phyloP scores from a whole-genome alignment of 257 asterid species.

The Cordia subcordata region DNA sequence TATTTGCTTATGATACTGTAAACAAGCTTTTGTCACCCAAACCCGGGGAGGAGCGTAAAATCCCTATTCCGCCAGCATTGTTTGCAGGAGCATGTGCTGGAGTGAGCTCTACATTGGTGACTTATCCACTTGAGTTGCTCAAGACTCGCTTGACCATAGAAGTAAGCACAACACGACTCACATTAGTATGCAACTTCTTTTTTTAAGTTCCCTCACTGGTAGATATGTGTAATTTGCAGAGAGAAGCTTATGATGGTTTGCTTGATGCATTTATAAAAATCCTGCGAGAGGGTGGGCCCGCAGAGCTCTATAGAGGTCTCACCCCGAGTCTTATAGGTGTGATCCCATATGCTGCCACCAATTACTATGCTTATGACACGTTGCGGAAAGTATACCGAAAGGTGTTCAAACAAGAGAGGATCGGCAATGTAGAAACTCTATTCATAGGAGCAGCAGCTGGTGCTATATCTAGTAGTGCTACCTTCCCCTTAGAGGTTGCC shows the following conservation, averaged over 20 bases:
- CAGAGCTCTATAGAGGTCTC: slow-evolving; percentile 90
- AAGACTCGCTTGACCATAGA: slow-evolving; percentile 90
- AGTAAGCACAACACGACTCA: slow-evolving; percentile 33
- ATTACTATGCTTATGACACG: slow-evolving; percentile 83
- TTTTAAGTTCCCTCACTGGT: neutral
- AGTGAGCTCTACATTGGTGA: slow-evolving; percentile 81
- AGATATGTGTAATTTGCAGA: slow-evolving; percentile 30
- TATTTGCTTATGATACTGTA: slow-evolving; percentile 82
- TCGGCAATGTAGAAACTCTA: slow-evolving; percentile 87
- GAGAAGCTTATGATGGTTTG: slow-evolving; percentile 70
- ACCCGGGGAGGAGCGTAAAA: slow-evolving; percentile 52
- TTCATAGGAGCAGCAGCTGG: slow-evolving; percentile 88
- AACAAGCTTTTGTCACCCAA: slow-evolving; percentile 75
- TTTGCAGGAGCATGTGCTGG: slow-evolving; percentile 98
- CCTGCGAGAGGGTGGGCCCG: slow-evolving; percentile 73
- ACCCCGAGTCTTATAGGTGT: slow-evolving; percentile 88
- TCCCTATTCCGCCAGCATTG: slow-evolving; percentile 74
- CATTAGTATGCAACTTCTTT: neutral
- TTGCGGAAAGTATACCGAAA: slow-evolving; percentile 57
- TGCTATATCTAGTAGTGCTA: slow-evolving; percentile 90
- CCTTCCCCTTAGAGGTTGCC: slow-evolving; percentile 93
- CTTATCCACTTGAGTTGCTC: slow-evolving; percentile 91
- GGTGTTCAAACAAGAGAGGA: slow-evolving; percentile 52
- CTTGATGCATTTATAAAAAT: slow-evolving; percentile 81
- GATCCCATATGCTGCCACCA: slow-evolving; percentile 84